These are phyloP conservation scores for Penicillium sp. DNA, from an alignment of 2,329 filamentous ascomycete genomes.

Conservation along the genomic window DNA sequence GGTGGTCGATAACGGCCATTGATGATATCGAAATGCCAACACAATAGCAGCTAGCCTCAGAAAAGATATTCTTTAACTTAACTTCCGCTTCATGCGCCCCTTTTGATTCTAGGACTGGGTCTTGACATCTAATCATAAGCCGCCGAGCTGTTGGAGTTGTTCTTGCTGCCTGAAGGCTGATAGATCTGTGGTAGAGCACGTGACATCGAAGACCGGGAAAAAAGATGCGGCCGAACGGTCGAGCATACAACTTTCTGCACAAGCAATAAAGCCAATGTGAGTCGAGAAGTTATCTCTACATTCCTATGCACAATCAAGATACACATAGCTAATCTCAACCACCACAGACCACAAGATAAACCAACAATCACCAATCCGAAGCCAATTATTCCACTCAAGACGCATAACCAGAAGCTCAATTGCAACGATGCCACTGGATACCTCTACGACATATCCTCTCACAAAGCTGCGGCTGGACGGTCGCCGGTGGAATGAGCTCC, in stretches of 20 bases:
- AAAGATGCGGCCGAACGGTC: conserved; percentile 6
- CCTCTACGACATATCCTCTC: conserved; percentile 82
- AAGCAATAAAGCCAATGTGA: conserved; percentile 3
- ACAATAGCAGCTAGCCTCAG: not conserved
- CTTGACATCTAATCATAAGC: no score
- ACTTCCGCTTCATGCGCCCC: no score
- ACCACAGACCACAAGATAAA: not conserved
- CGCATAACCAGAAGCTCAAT: conserved; percentile 1
- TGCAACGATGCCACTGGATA: conserved; percentile 80
- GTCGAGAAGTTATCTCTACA: not conserved
- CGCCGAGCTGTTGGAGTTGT: not conserved
- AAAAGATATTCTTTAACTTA: no score
- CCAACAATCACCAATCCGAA: not conserved
- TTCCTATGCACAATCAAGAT: not conserved
- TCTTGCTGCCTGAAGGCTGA: not conserved
- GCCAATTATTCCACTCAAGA: not conserved
- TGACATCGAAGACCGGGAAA: conserved; percentile 5
- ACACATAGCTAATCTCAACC: not conserved
- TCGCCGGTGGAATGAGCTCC: conserved; percentile 94
- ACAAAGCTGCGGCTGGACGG: conserved; percentile 79
- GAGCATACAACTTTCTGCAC: not conserved
- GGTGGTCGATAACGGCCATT: not conserved
- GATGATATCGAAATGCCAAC: not conserved
- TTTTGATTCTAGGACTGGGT: no score
- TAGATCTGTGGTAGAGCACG: conserved; percentile 1